phyloP scores from a whole-genome alignment of 768 basidiomycete genomes.

The Tricholoma bakamatsutake region DNA sequence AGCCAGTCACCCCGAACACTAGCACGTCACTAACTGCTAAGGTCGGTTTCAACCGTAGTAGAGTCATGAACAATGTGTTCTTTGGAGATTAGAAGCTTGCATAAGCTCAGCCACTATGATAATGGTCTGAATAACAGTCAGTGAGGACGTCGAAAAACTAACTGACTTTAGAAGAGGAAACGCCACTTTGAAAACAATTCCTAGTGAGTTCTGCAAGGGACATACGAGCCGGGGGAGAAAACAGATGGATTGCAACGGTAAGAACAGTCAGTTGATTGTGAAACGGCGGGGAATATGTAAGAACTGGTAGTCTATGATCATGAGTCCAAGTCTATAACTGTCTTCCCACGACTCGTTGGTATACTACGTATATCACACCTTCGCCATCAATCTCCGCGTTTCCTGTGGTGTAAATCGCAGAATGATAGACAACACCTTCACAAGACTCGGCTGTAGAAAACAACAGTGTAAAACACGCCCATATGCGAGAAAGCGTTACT shows the following conservation, averaged over 20 bases:
- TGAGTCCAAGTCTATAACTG: neutral
- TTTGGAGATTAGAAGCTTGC: slow-evolving; percentile 55
- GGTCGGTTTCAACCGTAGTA: slow-evolving; percentile 43
- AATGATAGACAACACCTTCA: slow-evolving; percentile 88
- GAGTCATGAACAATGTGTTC: slow-evolving; percentile 31
- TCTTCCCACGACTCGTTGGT: neutral
- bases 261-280: neutral
- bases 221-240: slow-evolving; percentile 31
- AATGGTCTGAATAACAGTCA: neutral
- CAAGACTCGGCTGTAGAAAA: slow-evolving; percentile 35
- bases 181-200: slow-evolving; percentile 68
- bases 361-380: slow-evolving; percentile 36
- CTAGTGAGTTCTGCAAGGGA: slow-evolving; percentile 64
- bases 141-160: neutral
- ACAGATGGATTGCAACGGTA: neutral
- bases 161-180: slow-evolving; percentile 58
- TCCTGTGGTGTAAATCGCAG: slow-evolving; percentile 94
- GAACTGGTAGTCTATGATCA: neutral
- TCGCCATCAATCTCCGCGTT: slow-evolving; percentile 81
- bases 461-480: neutral
- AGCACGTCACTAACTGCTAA: slow-evolving; percentile 50
- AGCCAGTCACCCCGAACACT: neutral
- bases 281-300: neutral
- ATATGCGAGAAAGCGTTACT: slow-evolving; percentile 23
- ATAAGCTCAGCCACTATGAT: slow-evolving; percentile 60